phyloP scores from a whole-genome alignment of 441 rosid genomes.

The Euphorbia schlechtendalii region DNA sequence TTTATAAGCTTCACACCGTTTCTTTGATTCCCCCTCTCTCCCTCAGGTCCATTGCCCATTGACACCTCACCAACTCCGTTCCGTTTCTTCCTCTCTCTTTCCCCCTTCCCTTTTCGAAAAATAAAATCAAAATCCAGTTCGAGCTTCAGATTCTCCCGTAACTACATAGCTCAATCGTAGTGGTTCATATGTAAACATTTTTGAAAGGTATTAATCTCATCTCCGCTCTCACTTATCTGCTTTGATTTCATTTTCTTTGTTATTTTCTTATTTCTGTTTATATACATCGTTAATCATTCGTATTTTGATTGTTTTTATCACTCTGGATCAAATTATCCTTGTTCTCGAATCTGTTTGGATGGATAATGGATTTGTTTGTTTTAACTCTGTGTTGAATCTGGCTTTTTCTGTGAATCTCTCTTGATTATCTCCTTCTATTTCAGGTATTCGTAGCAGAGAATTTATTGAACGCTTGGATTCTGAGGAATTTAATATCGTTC shows the following conservation, averaged over 20 bases:
- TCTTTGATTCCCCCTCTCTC: constrained; percentile 13
- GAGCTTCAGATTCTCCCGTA: neutral
- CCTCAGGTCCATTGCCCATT: constrained; percentile 2
- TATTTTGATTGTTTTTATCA: neutral
- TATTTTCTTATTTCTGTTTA: neutral
- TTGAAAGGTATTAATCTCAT: too few relatives aligned
- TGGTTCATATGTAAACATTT: neutral
- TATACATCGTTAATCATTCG: neutral
- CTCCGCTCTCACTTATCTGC: neutral
- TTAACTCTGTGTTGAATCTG: constrained; percentile 9
- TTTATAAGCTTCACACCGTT: constrained; percentile 20
- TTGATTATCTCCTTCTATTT: constrained; percentile 1
- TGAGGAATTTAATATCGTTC: neutral
- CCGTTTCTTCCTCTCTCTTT: constrained; percentile 7
- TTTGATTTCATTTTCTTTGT: neutral
- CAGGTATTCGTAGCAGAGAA: neutral
- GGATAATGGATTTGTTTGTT: neutral
- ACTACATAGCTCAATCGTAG: neutral
- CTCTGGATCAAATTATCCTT: neutral
- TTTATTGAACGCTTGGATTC: neutral
- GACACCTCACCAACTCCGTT: constrained; percentile 25
- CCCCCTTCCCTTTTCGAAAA: neutral
- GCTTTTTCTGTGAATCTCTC: constrained; percentile 12
- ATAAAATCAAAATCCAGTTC: constrained; percentile 1
- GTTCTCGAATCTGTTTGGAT: constrained; percentile 3